These are phyloP conservation scores for Passalora sequoiae DNA, from an alignment of 2,329 filamentous ascomycete genomes.

Conservation along the genomic window DNA sequence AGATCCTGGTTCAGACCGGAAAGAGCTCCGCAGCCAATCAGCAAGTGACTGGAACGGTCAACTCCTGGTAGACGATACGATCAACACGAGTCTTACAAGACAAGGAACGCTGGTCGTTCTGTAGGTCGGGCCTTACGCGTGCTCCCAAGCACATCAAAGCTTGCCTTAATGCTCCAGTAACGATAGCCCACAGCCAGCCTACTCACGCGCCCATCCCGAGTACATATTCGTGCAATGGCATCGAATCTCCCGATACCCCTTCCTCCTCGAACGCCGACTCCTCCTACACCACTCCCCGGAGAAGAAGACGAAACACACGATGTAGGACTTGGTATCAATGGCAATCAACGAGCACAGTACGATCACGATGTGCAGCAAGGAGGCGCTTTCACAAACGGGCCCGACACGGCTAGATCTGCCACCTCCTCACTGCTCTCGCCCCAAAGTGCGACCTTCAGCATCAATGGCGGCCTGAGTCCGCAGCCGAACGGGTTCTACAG, in stretches of 20 bases:
- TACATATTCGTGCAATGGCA: slow-evolving; percentile 46
- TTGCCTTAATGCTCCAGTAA: neutral
- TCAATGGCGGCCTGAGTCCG: slow-evolving; percentile 23
- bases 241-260: slow-evolving; percentile 54
- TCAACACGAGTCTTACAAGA: no score
- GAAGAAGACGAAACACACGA: slow-evolving; percentile 5
- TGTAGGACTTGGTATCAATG: slow-evolving; percentile 17
- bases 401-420: slow-evolving; percentile 17
- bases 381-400: slow-evolving; percentile 26
- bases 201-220: no score
- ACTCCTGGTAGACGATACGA: no score
- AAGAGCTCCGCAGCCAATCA: neutral
- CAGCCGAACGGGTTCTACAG: slow-evolving; percentile 23
- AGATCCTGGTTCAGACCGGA: neutral
- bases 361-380: slow-evolving; percentile 31
- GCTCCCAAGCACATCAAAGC: neutral
- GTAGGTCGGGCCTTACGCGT: neutral
- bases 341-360: slow-evolving; percentile 27
- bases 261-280: slow-evolving; percentile 61
- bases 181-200: no score
- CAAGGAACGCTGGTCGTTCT: slow-evolving; percentile 1
- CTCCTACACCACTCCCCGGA: slow-evolving; percentile 25
- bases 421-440: slow-evolving; percentile 29
- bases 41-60: no score
- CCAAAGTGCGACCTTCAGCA: slow-evolving; percentile 26